phyloP scores from a whole-genome alignment of 768 basidiomycete genomes.

The Trametes maxima region DNA sequence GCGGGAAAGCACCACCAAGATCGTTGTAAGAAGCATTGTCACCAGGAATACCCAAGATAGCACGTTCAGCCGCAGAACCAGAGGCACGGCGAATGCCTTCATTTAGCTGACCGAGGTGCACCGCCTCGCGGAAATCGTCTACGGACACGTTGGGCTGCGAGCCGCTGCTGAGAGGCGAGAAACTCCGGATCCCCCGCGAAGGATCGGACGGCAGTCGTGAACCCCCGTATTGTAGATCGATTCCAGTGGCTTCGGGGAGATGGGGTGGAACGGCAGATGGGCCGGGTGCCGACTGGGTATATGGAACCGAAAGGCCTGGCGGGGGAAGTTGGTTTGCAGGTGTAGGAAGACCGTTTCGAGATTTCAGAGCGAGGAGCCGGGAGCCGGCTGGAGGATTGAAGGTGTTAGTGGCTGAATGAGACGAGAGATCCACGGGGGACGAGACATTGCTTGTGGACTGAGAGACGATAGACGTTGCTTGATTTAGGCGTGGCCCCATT shows the following conservation, averaged over 20 bases:
- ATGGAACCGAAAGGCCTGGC: slow-evolving; percentile 17
- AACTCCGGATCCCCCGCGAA: slow-evolving; percentile 24
- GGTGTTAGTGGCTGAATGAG: slow-evolving; percentile 30
- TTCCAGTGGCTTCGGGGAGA: not conserved
- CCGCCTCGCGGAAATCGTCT: slow-evolving; percentile 28
- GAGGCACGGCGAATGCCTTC: slow-evolving; percentile 27
- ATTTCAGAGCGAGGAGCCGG: slow-evolving; percentile 46
- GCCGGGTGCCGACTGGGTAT: not conserved
- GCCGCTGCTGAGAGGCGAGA: slow-evolving; percentile 31
- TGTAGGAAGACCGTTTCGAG: slow-evolving; percentile 25
- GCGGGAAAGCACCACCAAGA: slow-evolving; percentile 14
- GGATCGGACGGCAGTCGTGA: slow-evolving; percentile 28
- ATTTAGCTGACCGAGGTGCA: slow-evolving; percentile 23
- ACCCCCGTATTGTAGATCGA: slow-evolving; percentile 16
- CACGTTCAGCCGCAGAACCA: slow-evolving; percentile 23
- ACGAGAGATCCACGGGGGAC: slow-evolving; percentile 10
- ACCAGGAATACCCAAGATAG: slow-evolving; percentile 22
- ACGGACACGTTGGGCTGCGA: slow-evolving; percentile 16
- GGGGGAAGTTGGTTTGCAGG: slow-evolving; percentile 15
- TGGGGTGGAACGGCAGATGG: slow-evolving; percentile 1
- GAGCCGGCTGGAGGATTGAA: slow-evolving; percentile 45
- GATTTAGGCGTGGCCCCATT: slow-evolving; percentile 12
- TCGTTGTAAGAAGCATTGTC: slow-evolving; percentile 25
- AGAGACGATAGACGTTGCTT: slow-evolving; percentile 1
- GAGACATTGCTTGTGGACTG: slow-evolving; percentile 12